These are phyloP conservation scores for Nicotiana paniculata DNA, from an alignment of 257 asterid genomes.

Conservation along the genomic window DNA sequence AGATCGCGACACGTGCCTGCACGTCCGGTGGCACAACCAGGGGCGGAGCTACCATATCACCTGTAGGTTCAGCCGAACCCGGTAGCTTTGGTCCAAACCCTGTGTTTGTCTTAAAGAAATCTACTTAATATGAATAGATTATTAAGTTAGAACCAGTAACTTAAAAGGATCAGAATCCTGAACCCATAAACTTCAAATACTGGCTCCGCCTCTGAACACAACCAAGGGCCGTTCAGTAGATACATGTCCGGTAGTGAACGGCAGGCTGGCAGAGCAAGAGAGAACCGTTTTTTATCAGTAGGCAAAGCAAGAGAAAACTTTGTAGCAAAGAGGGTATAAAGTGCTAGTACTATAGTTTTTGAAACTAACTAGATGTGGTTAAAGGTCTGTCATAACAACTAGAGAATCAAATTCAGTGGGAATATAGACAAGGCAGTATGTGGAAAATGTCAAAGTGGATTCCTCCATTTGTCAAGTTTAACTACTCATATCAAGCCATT, in stretches of 20 bases:
- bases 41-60: too few species aligned
- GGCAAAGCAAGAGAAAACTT: not conserved
- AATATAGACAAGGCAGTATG: not conserved
- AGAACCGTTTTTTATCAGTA: not conserved
- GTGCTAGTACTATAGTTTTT: not conserved
- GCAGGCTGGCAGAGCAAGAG: not conserved
- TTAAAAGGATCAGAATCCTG: too few species aligned
- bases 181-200: too few species aligned
- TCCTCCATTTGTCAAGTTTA: slow-evolving; percentile 1
- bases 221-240: not conserved
- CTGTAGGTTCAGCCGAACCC: too few species aligned
- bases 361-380: not conserved
- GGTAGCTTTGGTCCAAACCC: too few species aligned
- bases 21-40: not conserved
- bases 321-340: not conserved
- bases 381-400: slow-evolving; percentile 2
- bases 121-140: too few species aligned
- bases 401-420: not conserved
- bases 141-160: too few species aligned
- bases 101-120: too few species aligned
- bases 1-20: not conserved
- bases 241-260: not conserved
- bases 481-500: not conserved
- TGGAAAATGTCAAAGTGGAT: not conserved
- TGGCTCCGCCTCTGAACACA: too few species aligned